phyloP scores from a whole-genome alignment of 1,284 basidiomycete species.

The Sutorius eximius region DNA sequence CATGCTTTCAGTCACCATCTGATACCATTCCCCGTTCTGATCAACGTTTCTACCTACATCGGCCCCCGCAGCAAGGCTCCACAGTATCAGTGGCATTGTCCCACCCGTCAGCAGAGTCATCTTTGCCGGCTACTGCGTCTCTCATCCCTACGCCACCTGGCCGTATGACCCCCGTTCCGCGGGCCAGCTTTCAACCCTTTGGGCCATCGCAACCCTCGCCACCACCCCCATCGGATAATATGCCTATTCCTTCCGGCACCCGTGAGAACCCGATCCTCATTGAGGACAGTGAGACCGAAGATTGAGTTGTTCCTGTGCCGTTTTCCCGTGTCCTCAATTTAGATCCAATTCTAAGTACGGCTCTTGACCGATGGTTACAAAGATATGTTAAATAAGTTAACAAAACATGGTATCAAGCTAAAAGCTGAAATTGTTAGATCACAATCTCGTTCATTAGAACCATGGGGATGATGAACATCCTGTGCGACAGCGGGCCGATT shows the following conservation, averaged over 20 bases:
- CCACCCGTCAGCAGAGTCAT: not conserved
- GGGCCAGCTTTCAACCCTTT: not conserved
- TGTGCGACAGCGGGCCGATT: conserved; percentile 12
- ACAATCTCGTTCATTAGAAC: not conserved
- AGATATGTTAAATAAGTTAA: not conserved
- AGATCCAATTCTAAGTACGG: not conserved
- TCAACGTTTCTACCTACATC: conserved; percentile 2
- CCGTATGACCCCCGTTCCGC: not conserved
- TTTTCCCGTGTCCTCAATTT: not conserved
- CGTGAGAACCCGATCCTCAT: conserved; percentile 26
- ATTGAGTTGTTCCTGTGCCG: not conserved
- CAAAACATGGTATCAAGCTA: not conserved
- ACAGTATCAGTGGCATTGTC: not conserved
- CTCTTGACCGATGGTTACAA: not conserved
- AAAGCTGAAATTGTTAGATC: not conserved
- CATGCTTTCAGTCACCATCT: conserved; percentile 12
- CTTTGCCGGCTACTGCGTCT: not conserved
- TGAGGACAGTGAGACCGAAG: conserved; percentile 23
- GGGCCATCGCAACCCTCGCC: conserved; percentile 5
- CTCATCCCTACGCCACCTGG: not conserved
- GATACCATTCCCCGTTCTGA: not conserved
- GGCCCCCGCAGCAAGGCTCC: conserved; percentile 2
- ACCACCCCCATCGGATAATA: conserved; percentile 1
- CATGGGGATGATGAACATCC: not conserved
- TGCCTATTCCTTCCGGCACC: conserved; percentile 8